Evolutionary conservation across 2,329 filamentous ascomycete species (phyloP).

Genomic region (Uncinocarpus reesii): DNA sequence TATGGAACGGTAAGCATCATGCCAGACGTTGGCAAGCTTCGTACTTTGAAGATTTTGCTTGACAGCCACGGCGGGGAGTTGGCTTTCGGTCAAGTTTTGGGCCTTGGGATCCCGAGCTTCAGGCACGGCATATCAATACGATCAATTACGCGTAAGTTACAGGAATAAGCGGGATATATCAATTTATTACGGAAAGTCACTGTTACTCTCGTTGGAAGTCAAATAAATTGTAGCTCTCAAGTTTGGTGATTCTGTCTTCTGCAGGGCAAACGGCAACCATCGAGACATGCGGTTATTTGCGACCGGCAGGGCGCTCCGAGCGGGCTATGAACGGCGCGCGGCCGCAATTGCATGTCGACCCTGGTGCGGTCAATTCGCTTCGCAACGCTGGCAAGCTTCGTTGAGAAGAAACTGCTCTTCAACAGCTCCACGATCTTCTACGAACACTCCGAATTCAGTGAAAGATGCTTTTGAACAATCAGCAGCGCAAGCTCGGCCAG

Average conservation of each 20-base stretch:
- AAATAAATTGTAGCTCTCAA: too few relatives aligned
- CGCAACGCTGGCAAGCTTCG: neutral
- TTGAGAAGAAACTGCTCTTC: constrained; percentile 26
- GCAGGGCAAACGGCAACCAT: neutral
- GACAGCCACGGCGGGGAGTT: neutral
- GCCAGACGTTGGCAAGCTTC: neutral
- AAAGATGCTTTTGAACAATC: constrained; percentile 8
- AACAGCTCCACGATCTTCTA: constrained; percentile 14
- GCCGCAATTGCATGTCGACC: constrained; percentile 16
- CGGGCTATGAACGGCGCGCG: constrained; percentile 28
- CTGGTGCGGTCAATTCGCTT: neutral
- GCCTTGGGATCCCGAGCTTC: neutral
- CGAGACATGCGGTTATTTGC: constrained; percentile 31
- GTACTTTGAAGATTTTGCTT: neutral
- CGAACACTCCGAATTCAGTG: constrained; percentile 6
- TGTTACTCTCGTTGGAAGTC: neutral
- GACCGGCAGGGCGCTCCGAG: constrained; percentile 32
- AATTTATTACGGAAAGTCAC: neutral
- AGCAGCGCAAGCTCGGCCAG: constrained; percentile 32
- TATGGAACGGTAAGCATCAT: constrained; percentile 10
- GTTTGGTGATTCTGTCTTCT: neutral
- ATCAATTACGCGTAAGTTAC: neutral
- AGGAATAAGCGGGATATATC: neutral
- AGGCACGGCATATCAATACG: constrained; percentile 1
- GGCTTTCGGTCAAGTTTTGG: neutral